phyloP scores from a whole-genome alignment of 139 green algal genomes.

The Micromonas commoda region DNA sequence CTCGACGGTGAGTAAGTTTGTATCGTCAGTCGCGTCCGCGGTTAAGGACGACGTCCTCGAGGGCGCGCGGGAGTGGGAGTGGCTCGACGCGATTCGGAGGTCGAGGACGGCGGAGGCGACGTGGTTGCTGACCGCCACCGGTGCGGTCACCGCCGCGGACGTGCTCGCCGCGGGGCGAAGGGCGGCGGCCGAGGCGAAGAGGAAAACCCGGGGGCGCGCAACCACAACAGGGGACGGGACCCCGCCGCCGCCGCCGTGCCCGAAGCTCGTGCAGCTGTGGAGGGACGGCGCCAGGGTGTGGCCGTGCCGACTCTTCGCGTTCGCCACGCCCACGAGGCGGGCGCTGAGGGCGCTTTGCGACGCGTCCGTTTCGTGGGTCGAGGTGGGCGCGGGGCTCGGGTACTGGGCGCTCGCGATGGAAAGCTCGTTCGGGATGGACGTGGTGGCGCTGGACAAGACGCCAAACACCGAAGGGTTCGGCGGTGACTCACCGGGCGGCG shows the following conservation, averaged over 20 bases:
- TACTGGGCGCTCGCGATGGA: neutral
- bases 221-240: neutral
- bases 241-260: slow-evolving; percentile 10
- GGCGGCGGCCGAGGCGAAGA: too few species aligned
- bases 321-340: neutral
- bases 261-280: neutral
- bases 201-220: neutral
- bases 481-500: too few species aligned
- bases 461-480: too few species aligned
- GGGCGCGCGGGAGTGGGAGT: too few species aligned
- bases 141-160: too few species aligned
- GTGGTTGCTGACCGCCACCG: too few species aligned
- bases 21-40: too few species aligned
- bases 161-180: too few species aligned
- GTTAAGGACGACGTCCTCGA: too few species aligned
- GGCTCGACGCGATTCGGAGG: too few species aligned
- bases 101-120: too few species aligned
- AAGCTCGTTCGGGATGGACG: neutral
- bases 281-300: neutral
- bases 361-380: neutral
- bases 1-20: too few species aligned
- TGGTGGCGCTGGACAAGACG: neutral
- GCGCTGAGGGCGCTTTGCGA: neutral
- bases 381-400: neutral
- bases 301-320: neutral